phyloP scores from a whole-genome alignment of 331 rosid species.

The Acacia pycnantha region DNA sequence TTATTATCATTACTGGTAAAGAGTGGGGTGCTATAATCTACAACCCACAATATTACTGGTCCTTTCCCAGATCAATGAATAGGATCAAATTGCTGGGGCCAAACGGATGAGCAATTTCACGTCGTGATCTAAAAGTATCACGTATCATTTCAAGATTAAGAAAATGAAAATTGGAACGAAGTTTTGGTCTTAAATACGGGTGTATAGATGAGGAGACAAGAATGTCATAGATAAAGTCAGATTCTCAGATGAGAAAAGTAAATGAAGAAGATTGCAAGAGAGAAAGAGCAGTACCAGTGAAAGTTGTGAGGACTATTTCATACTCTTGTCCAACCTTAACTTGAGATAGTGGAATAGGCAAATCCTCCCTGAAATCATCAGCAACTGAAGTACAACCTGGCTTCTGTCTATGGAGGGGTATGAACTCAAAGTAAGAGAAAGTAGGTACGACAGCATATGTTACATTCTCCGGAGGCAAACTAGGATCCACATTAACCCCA shows the following conservation, averaged over 20 bases:
- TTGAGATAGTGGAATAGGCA: conserved; percentile 73
- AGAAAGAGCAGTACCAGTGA: conserved; percentile 52
- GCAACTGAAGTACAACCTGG: conserved; percentile 23
- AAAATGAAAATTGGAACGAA: background rate
- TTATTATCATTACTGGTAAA: background rate
- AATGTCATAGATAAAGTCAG: background rate
- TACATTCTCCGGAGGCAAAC: conserved; percentile 67
- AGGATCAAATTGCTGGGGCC: background rate
- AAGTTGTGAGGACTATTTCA: conserved; percentile 88
- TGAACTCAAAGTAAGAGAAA: conserved; percentile 89
- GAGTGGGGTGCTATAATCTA: background rate
- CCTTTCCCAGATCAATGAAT: background rate
- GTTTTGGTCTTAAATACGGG: background rate
- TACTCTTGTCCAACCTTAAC: conserved; percentile 78
- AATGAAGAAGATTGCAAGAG: background rate
- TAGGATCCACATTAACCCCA: conserved; percentile 84
- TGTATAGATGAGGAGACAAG: background rate
- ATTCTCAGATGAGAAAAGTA: background rate
- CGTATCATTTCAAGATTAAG: background rate
- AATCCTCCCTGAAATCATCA: conserved; percentile 75
- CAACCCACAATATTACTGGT: background rate
- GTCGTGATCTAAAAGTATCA: background rate
- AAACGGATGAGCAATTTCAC: background rate
- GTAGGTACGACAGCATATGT: conserved; percentile 85
- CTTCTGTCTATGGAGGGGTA: conserved; percentile 60